Conservation (phyloP, 1,284 basidiomycete species). For the Fomitopsis palustris region DNA sequence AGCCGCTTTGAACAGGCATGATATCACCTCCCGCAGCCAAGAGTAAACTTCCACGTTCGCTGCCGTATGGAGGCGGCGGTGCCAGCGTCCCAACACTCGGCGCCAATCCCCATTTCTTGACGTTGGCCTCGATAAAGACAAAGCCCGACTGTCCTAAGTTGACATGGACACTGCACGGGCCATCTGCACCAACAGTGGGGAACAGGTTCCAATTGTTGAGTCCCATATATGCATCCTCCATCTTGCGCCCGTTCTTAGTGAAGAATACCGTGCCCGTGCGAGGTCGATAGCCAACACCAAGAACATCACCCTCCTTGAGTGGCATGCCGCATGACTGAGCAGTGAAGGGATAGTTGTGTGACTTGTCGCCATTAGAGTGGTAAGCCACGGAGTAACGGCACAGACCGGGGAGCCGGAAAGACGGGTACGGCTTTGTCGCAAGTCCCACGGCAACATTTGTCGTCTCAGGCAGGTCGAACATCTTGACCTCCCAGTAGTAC, state of each 20-base stretch:
- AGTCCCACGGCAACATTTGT: conserved; percentile 88
- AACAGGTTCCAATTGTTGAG: conserved; percentile 89
- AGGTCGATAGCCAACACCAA: conserved; percentile 91
- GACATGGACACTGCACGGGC: conserved; percentile 91
- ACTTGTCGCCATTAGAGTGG: conserved; percentile 96
- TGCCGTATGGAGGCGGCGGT: conserved; percentile 93
- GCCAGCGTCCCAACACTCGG: conserved; percentile 94
- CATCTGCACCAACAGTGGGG: conserved; percentile 92
- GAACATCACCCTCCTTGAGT: conserved; percentile 90
- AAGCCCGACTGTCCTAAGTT: conserved; percentile 96
- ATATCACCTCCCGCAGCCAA: conserved; percentile 81
- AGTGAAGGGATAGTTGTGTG: conserved; percentile 96
- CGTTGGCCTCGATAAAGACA: conserved; percentile 97
- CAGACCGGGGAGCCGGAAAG: conserved; percentile 88
- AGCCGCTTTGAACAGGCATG: conserved; percentile 34
- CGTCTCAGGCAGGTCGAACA: conserved; percentile 87
- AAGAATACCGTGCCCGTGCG: conserved; percentile 96
- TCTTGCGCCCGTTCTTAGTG: conserved; percentile 92
- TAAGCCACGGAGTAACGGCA: conserved; percentile 94
- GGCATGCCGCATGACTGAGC: conserved; percentile 81
- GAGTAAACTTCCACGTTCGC: conserved; percentile 90
- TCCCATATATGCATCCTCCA: conserved; percentile 91
- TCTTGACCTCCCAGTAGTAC: conserved; percentile 97
- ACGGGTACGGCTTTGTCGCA: conserved; percentile 93
- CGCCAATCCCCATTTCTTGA: conserved; percentile 97